These are phyloP conservation scores for Cutaneotrichosporon cavernicola DNA, from an alignment of 1,284 basidiomycete species.

Conservation along the genomic window DNA sequence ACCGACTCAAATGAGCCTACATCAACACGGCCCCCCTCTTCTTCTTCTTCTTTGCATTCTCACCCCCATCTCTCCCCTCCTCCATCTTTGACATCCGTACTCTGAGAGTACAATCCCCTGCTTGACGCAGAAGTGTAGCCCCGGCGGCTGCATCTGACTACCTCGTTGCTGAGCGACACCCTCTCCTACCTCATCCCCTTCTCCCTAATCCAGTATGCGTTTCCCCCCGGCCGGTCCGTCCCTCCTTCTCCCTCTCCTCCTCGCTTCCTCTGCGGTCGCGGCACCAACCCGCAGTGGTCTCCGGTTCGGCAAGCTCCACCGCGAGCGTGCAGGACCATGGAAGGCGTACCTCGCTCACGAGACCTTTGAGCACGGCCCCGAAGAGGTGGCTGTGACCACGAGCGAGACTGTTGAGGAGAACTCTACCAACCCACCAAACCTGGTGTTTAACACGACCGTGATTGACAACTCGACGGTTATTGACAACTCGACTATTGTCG, in stretches of 20 bases:
- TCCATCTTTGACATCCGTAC: constrained; percentile 13
- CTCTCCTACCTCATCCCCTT: background rate
- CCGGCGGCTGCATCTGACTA: constrained; percentile 29
- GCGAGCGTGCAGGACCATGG: constrained; percentile 14
- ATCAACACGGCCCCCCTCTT: constrained; percentile 13
- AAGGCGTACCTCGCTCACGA: constrained; percentile 27
- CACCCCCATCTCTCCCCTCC: constrained; percentile 10
- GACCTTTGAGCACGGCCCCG: background rate
- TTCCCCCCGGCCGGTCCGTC: constrained; percentile 28
- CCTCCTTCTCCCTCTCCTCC: constrained; percentile 38
- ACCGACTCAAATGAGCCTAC: background rate
- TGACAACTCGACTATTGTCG: constrained; percentile 1
- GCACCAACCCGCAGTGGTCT: constrained; percentile 30
- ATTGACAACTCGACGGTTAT: constrained; percentile 2
- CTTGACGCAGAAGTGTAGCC: constrained; percentile 35
- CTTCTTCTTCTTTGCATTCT: constrained; percentile 15
- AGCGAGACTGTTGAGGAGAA: constrained; percentile 8
- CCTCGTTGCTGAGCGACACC: constrained; percentile 19
- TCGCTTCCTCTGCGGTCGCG: constrained; percentile 35
- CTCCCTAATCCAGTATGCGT: constrained; percentile 19
- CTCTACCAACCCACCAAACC: constrained; percentile 10
- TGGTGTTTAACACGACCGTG: background rate
- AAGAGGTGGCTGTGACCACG: background rate
- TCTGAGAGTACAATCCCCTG: constrained; percentile 24
- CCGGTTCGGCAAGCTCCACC: constrained; percentile 21